These are phyloP conservation scores for Penicillium cataractarum DNA, from an alignment of 495 filamentous ascomycete genomes.

Conservation along the genomic window DNA sequence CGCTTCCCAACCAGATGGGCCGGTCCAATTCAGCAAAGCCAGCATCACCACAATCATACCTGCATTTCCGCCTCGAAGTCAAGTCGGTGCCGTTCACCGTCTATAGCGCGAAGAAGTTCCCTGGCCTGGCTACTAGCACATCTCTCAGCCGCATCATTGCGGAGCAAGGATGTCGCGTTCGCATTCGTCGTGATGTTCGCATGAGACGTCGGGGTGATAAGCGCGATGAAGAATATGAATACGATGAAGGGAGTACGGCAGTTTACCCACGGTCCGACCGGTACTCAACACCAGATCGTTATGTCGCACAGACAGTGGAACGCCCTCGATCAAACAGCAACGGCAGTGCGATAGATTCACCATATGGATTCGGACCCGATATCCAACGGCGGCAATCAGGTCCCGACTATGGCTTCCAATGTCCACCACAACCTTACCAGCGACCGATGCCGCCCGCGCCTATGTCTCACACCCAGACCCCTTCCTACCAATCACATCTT, in stretches of 20 bases:
- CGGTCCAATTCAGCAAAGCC: conserved; percentile 33
- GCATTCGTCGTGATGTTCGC: conserved; percentile 93
- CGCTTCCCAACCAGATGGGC: conserved; percentile 28
- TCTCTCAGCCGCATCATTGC: conserved; percentile 86
- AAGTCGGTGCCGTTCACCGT: conserved; percentile 87
- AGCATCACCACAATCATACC: conserved; percentile 43
- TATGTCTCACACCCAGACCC: conserved; percentile 31
- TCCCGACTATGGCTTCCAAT: conserved; percentile 54
- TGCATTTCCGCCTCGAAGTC: conserved; percentile 82
- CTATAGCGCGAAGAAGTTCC: conserved; percentile 98
- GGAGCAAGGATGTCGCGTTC: conserved; percentile 95
- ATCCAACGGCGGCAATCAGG: conserved; percentile 57
- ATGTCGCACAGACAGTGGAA: conserved; percentile 46
- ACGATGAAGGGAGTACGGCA: conserved; percentile 62
- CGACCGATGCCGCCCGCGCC: conserved; percentile 41
- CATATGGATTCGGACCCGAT: conserved; percentile 36
- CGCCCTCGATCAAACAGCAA: conserved; percentile 78
- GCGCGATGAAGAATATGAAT: conserved; percentile 63
- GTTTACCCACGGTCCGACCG: conserved; percentile 60
- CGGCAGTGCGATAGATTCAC: conserved; percentile 56
- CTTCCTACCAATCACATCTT: conserved; percentile 44
- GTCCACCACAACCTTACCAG: conserved; percentile 41
- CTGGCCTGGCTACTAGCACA: conserved; percentile 90
- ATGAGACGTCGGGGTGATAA: conserved; percentile 91
- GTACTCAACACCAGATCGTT: conserved; percentile 56